Evolutionary conservation across 768 basidiomycete species (phyloP).

Genomic region (Suillus alpinus): DNA sequence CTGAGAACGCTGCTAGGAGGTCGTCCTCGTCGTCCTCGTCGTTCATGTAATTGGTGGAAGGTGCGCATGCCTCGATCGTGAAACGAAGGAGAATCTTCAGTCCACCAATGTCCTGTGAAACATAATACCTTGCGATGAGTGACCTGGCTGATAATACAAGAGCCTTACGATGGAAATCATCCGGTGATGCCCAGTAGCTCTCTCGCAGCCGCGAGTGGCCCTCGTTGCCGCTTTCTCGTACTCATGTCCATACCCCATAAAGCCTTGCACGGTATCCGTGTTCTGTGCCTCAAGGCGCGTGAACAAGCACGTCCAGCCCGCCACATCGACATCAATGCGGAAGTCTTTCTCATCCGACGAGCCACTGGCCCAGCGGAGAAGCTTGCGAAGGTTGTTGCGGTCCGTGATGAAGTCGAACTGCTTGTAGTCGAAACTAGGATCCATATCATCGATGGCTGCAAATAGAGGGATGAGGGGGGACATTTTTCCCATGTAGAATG

Average conservation of each 20-base stretch:
- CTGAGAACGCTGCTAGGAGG: slow-evolving; percentile 24
- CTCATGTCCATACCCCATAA: slow-evolving; percentile 51
- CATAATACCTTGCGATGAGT: neutral
- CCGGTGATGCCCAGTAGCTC: slow-evolving; percentile 56
- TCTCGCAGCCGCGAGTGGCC: slow-evolving; percentile 46
- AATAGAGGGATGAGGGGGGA: slow-evolving; percentile 54
- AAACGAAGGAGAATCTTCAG: slow-evolving; percentile 58
- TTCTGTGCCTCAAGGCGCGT: slow-evolving; percentile 50
- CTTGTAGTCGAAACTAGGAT: slow-evolving; percentile 22
- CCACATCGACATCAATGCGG: slow-evolving; percentile 67
- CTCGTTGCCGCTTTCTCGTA: slow-evolving; percentile 59
- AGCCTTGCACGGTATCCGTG: slow-evolving; percentile 14
- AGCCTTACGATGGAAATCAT: slow-evolving; percentile 59
- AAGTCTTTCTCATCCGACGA: slow-evolving; percentile 40
- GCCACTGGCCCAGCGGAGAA: slow-evolving; percentile 54
- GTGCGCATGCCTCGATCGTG: slow-evolving; percentile 46
- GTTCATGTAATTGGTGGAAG: slow-evolving; percentile 6
- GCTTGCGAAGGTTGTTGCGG: slow-evolving; percentile 62
- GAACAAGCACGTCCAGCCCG: slow-evolving; percentile 58
- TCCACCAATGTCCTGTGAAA: slow-evolving; percentile 50
- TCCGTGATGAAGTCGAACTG: slow-evolving; percentile 55
- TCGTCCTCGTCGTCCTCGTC: slow-evolving; percentile 23
- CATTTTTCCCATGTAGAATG: slow-evolving; percentile 37
- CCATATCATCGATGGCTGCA: slow-evolving; percentile 49
- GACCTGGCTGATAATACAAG: neutral